phyloP scores from a whole-genome alignment of 257 asterid species.

The Datura wrightii region DNA sequence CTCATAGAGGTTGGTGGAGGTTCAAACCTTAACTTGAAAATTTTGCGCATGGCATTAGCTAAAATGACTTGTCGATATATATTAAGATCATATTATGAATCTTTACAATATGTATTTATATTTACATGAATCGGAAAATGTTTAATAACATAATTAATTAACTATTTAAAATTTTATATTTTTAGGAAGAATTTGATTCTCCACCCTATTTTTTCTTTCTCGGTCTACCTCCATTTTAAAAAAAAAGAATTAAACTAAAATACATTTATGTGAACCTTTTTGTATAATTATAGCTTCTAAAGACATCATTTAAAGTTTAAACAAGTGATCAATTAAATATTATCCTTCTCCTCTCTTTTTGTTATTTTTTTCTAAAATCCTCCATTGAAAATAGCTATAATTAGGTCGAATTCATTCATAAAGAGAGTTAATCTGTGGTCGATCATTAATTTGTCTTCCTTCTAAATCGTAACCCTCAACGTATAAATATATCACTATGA shows the following conservation, averaged over 20 bases:
- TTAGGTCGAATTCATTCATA: background rate
- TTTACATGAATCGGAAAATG: background rate
- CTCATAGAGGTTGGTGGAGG: background rate
- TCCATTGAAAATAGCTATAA: background rate
- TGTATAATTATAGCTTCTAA: background rate
- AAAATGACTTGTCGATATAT: background rate
- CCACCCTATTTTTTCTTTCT: no score
- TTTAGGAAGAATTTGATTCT: no score
- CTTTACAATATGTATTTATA: background rate
- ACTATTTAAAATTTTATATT: no score
- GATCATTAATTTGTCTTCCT: background rate
- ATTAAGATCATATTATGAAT: background rate
- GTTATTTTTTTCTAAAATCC: background rate
- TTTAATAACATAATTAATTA: no score
- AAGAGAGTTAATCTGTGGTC: background rate
- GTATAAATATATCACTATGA: no score
- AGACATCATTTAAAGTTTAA: background rate
- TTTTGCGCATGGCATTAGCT: background rate
- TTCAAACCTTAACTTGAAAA: background rate
- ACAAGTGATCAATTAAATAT: constrained; percentile 42
- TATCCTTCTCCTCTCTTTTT: constrained; percentile 12
- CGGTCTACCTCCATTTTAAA: no score
- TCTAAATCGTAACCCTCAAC: background rate
- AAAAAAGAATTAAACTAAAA: no score
- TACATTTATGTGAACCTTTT: background rate